Conservation (phyloP, 805 yeast genomes). For the Saccharomycopsis fodiens region DNA sequence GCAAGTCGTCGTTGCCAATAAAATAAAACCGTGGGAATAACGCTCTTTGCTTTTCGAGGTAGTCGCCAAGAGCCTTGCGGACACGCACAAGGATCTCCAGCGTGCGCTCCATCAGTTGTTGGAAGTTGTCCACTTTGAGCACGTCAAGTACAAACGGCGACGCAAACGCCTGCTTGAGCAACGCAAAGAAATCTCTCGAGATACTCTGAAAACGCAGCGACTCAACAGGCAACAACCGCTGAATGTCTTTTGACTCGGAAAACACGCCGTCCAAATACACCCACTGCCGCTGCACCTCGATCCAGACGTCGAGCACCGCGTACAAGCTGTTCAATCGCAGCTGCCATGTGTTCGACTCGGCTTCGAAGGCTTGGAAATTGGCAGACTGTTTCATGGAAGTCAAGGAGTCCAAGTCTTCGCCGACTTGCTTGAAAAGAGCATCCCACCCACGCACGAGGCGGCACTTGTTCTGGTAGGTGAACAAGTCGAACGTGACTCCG, state of each 20-base stretch:
- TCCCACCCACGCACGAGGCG: slow-evolving; percentile 66
- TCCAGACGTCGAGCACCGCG: slow-evolving; percentile 58
- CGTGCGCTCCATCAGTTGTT: slow-evolving; percentile 38
- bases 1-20: slow-evolving; percentile 82
- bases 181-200: slow-evolving; percentile 50
- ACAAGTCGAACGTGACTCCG: slow-evolving; percentile 40
- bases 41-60: slow-evolving; percentile 71
- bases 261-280: slow-evolving; percentile 77
- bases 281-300: slow-evolving; percentile 86
- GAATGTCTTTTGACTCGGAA: slow-evolving; percentile 49
- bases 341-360: slow-evolving; percentile 48
- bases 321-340: slow-evolving; percentile 43
- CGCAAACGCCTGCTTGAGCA: slow-evolving; percentile 43
- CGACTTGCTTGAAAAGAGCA: slow-evolving; percentile 45
- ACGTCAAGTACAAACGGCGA: slow-evolving; percentile 49
- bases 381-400: slow-evolving; percentile 66
- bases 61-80: slow-evolving; percentile 63
- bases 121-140: slow-evolving; percentile 41
- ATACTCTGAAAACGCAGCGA: slow-evolving; percentile 55
- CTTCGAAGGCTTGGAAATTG: slow-evolving; percentile 52
- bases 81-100: slow-evolving; percentile 51
- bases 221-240: slow-evolving; percentile 61
- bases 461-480: slow-evolving; percentile 43
- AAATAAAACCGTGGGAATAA: slow-evolving; percentile 77
- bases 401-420: slow-evolving; percentile 55